Evolutionary conservation across 805 yeast species (phyloP).

Genomic region (Candida saitoana): DNA sequence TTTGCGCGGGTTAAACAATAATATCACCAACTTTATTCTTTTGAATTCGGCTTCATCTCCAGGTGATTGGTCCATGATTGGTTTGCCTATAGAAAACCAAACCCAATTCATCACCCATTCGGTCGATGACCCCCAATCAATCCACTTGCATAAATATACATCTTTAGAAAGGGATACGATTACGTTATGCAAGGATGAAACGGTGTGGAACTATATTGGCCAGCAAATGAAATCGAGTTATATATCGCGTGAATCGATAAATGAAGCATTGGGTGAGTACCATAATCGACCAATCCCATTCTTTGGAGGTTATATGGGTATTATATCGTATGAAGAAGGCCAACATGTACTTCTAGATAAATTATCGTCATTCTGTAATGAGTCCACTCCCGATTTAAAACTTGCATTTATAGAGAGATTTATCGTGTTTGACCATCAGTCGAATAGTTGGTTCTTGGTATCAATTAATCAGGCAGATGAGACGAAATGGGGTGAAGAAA

Average conservation of each 20-base stretch:
- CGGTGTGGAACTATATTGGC: conserved; percentile 55
- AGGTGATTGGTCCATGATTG: conserved; percentile 86
- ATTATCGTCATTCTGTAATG: conserved; percentile 30
- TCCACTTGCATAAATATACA: conserved; percentile 27
- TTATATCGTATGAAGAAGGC: conserved; percentile 86
- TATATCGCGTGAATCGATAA: conserved; percentile 27
- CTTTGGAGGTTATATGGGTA: conserved; percentile 87
- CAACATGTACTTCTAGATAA: conserved; percentile 35
- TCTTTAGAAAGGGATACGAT: conserved; percentile 8
- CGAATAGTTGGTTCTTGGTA: conserved; percentile 46
- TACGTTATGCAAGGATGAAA: conserved; percentile 10
- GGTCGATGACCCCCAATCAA: conserved; percentile 33
- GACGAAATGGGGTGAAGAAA: conserved; percentile 29
- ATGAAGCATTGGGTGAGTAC: conserved; percentile 12
- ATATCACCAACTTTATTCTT: conserved; percentile 49
- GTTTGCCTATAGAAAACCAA: conserved; percentile 49
- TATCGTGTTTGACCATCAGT: conserved; percentile 49
- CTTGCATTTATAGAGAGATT: conserved; percentile 66
- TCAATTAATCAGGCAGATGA: conserved; percentile 42
- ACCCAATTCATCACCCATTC: conserved; percentile 61
- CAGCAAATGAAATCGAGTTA: conserved; percentile 39
- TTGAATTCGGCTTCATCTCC: conserved; percentile 79
- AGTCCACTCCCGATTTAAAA: conserved; percentile 65
- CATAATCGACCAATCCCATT: conserved; percentile 56
- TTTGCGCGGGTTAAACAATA: conserved; percentile 16